Evolutionary conservation across 2,329 filamentous ascomycete genomes (phyloP), one percentile per base, ranked within the genome.

Genomic region (Aureobasidium namibiae): DNA sequence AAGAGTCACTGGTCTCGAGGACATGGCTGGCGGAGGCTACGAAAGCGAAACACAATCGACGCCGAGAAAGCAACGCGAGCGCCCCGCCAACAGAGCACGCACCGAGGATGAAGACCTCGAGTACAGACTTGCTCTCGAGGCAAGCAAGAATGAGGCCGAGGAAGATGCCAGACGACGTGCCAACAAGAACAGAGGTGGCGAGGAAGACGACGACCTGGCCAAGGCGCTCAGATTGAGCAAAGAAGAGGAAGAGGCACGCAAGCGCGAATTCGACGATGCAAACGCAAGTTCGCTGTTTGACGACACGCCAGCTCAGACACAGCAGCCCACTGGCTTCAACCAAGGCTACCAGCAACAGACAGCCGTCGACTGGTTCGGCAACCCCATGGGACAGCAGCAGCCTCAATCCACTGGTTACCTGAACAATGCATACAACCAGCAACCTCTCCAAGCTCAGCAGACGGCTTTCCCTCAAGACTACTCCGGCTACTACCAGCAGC

Each of bases 341-440:
- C 92, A 96, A 75, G 92, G 92, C 48, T 99, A 99, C 69, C 92
- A 97, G 76, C 94, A 99, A 75, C 92, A 96, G 70, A 88, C 88
- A 60, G 90, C 90, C 13, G 94, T 99, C 18, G 94, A 99, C 74
- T 97, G 95, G 84, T 94, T 95, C 67, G 94, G 92, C 61, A 99
- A 99, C 73, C 90, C 92, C 13, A 87, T 97, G 68, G 89, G 92
- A 61, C 86, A 85, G 67, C 84, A 76, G 42, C 74, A 72, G 66
- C 77, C 87, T 65, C 86, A 92, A 72, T 81, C 78, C 57, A 88
- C 85, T 14, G 85, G 84, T 6, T 87, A 80, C 67, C 73, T 87
- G 63, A 86, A 86, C 73, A 85, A 83, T 66, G 82, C 84, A 62
- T 87, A 87, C 68, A 81, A 83, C 45, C 52, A 56, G 31, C 91